Evolutionary conservation across 2,329 filamentous ascomycete species (phyloP).

Genomic region (Teratosphaeria nubilosa): DNA sequence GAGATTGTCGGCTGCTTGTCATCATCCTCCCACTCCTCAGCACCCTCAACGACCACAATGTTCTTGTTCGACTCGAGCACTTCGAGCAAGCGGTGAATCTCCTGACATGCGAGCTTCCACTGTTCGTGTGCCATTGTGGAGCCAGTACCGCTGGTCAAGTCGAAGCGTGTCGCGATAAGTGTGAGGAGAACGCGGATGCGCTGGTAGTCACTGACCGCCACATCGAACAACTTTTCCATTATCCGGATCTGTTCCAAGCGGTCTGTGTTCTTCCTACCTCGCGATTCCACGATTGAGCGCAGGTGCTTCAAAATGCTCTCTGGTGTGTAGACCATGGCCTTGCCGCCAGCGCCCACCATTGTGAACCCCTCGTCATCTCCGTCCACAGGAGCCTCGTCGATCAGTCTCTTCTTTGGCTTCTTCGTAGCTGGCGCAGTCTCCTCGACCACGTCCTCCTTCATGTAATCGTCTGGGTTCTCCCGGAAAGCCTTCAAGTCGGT

Average conservation of each 20-base stretch:
- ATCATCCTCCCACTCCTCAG: conserved; percentile 98
- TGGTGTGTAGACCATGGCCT: conserved; percentile 81
- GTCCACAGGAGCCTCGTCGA: conserved; percentile 37
- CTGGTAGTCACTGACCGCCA: conserved; percentile 85
- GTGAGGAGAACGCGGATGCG: conserved; percentile 84
- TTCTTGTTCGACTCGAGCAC: conserved; percentile 71
- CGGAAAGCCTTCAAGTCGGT: conserved; percentile 79
- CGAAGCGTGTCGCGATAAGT: conserved; percentile 87
- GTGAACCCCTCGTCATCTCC: conserved; percentile 80
- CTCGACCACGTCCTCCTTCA: conserved; percentile 75
- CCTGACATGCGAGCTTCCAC: conserved; percentile 89
- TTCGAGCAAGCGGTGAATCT: conserved; percentile 66
- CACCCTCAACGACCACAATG: conserved; percentile 78
- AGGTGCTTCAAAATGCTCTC: conserved; percentile 98
- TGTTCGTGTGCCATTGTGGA: conserved; percentile 89
- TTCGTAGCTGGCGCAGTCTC: conserved; percentile 47
- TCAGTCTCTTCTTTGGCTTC: conserved; percentile 39
- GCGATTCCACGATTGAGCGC: conserved; percentile 81
- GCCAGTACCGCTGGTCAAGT: conserved; percentile 68
- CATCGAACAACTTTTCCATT: conserved; percentile 92
- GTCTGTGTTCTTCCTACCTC: conserved; percentile 99
- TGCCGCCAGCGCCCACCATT: conserved; percentile 79
- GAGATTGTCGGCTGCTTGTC: conserved; percentile 76
- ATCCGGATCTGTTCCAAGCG: conserved; percentile 87
- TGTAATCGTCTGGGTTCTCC: conserved; percentile 73